Percentiles rank a stretch among this genome's conserved stretches.
These are phyloP conservation scores for Aspergillus saccharolyticus DNA, from an alignment of 495 filamentous ascomycete species.

Conservation along the genomic window DNA sequence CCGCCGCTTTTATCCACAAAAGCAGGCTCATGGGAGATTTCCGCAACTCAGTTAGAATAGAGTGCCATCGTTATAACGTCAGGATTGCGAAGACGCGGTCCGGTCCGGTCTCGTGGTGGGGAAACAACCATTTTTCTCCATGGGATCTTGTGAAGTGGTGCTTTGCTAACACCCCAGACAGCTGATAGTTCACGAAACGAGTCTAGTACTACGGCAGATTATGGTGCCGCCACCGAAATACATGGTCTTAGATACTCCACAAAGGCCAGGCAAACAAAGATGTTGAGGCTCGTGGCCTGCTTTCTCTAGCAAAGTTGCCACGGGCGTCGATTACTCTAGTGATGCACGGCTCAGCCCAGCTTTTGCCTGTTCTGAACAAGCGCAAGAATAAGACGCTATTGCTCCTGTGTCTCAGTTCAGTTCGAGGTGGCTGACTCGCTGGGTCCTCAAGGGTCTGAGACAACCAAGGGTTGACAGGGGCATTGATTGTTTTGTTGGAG, in stretches of 20 bases:
- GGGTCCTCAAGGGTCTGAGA: slow-evolving; percentile 4
- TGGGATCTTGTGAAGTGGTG: background rate
- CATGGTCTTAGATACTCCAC: background rate
- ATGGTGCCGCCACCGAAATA: background rate
- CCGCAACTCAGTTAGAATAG: slow-evolving; percentile 10
- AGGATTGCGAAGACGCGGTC: slow-evolving; percentile 11
- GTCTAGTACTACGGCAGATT: background rate
- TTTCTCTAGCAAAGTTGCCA: slow-evolving; percentile 10
- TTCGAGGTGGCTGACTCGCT: slow-evolving; percentile 10
- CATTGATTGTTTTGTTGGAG: slow-evolving; percentile 2
- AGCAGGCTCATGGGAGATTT: slow-evolving; percentile 9
- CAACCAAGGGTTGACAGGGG: slow-evolving; percentile 1
- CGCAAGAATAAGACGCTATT: background rate
- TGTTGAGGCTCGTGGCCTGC: slow-evolving; percentile 5
- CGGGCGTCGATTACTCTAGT: slow-evolving; percentile 10
- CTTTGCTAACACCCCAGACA: background rate
- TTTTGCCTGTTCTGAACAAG: slow-evolving; percentile 11
- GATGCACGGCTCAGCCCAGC: slow-evolving; percentile 7
- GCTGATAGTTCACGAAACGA: background rate
- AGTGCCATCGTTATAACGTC: slow-evolving; percentile 12
- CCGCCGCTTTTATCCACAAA: slow-evolving; percentile 12
- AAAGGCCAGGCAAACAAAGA: slow-evolving; percentile 7
- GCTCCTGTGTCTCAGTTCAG: slow-evolving; percentile 7
- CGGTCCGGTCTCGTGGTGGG: slow-evolving; percentile 7
- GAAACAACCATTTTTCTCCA: background rate